These are phyloP conservation scores for Tylopilus subfusipes DNA, from an alignment of 768 basidiomycete genomes.

Conservation along the genomic window DNA sequence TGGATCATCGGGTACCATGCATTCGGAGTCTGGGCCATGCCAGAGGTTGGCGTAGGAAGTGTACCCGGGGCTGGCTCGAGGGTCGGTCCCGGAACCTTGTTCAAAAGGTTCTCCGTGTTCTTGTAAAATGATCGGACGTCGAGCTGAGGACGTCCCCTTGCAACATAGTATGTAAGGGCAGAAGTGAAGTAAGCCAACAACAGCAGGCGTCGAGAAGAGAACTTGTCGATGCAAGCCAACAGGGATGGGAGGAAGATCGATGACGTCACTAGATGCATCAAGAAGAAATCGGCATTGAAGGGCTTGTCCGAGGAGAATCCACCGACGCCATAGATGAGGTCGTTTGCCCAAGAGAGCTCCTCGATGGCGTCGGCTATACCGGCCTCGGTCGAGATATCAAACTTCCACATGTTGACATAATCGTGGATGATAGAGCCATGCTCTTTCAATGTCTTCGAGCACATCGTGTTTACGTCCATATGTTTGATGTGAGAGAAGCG, in stretches of 20 bases:
- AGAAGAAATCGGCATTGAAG: slow-evolving; percentile 67
- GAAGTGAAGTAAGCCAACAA: slow-evolving; percentile 29
- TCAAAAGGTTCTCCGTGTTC: slow-evolving; percentile 30
- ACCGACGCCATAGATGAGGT: slow-evolving; percentile 56
- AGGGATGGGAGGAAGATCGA: slow-evolving; percentile 57
- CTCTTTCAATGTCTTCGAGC: slow-evolving; percentile 24
- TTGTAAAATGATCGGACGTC: slow-evolving; percentile 32
- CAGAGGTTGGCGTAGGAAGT: slow-evolving; percentile 33
- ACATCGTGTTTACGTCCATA: slow-evolving; percentile 31
- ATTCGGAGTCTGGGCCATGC: slow-evolving; percentile 41
- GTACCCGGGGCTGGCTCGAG: slow-evolving; percentile 24
- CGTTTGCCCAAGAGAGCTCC: slow-evolving; percentile 57
- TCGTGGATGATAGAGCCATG: slow-evolving; percentile 38
- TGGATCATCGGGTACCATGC: slow-evolving; percentile 57
- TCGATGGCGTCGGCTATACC: slow-evolving; percentile 52
- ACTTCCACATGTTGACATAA: slow-evolving; percentile 46
- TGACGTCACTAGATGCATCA: slow-evolving; percentile 71
- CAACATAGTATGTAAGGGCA: slow-evolving; percentile 30
- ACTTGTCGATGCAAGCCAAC: slow-evolving; percentile 33
- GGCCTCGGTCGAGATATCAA: slow-evolving; percentile 34
- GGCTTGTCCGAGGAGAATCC: slow-evolving; percentile 43
- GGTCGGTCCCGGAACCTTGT: slow-evolving; percentile 27
- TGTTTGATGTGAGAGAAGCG: slow-evolving; percentile 26
- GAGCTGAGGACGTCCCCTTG: slow-evolving; percentile 33
- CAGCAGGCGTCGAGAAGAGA: slow-evolving; percentile 24